phyloP scores from a whole-genome alignment of 371 early-diverging fungal species.

The Mortierella sp. region DNA sequence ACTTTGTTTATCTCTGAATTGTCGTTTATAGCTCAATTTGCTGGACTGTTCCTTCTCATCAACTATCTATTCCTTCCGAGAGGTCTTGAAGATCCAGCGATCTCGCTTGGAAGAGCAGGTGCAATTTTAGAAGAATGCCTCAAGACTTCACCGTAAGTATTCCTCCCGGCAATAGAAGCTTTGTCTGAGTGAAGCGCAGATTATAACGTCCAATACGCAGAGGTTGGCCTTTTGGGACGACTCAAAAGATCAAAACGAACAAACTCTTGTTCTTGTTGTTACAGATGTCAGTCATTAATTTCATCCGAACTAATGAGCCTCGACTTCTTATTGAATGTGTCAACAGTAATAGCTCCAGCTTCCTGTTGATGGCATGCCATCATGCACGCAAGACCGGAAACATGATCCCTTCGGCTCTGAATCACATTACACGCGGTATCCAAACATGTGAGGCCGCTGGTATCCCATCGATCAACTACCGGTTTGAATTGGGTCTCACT shows the following conservation, averaged over 20 bases:
- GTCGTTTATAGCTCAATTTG: conserved; percentile 43
- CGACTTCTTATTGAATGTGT: too few relatives aligned
- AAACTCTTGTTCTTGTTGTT: too few relatives aligned
- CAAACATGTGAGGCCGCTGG: conserved; percentile 49
- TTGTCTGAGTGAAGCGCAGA: too few relatives aligned
- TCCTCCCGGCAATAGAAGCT: too few relatives aligned
- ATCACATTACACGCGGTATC: conserved; percentile 52
- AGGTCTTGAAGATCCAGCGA: conserved; percentile 46
- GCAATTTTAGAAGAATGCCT: conserved; percentile 40
- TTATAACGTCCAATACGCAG: too few relatives aligned
- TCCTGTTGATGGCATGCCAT: conserved; percentile 54
- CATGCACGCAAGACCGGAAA: conserved; percentile 53
- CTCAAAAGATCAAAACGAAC: too few relatives aligned
- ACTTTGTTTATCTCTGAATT: not conserved
- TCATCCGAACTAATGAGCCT: too few relatives aligned
- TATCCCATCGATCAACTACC: conserved; percentile 51
- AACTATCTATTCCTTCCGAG: conserved; percentile 54
- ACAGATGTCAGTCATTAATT: too few relatives aligned
- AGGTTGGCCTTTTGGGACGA: too few relatives aligned
- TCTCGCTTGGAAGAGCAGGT: conserved; percentile 48
- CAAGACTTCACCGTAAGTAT: conserved; percentile 49
- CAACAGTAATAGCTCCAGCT: conserved; percentile 52
- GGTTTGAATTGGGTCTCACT: conserved; percentile 54
- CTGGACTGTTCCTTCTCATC: conserved; percentile 46
- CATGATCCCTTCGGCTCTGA: conserved; percentile 49